These are phyloP conservation scores for Citrus unshiu DNA, from an alignment of 345 rosid species.

Conservation along the genomic window DNA sequence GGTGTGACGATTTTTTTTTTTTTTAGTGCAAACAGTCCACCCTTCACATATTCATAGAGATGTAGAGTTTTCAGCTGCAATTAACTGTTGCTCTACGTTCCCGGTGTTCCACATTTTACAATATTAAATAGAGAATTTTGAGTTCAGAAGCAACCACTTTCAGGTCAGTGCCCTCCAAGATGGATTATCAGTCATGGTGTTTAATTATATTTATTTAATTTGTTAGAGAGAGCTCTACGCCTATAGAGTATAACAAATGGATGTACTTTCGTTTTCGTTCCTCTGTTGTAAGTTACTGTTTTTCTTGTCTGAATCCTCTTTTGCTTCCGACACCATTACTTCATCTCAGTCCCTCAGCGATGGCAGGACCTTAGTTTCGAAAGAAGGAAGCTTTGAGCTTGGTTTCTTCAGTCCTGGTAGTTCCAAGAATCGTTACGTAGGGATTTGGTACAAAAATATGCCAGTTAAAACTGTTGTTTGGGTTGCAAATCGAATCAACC, in stretches of 20 bases:
- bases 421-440: conserved; percentile 42
- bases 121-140: too few relatives aligned
- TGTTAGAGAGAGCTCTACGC: background rate
- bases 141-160: background rate
- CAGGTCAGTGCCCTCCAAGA: background rate
- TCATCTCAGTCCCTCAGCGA: background rate
- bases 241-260: background rate
- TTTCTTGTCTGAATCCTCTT: background rate
- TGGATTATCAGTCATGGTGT: background rate
- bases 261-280: background rate
- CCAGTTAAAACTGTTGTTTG: conserved; percentile 24
- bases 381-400: conserved; percentile 1
- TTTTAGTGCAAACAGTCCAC: too few relatives aligned
- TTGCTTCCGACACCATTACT: conserved; percentile 4
- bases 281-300: background rate
- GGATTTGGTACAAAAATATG: conserved; percentile 53
- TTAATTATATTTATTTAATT: background rate
- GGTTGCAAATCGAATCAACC: conserved; percentile 47
- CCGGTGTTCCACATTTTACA: too few relatives aligned
- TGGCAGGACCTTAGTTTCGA: conserved; percentile 5
- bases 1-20: too few relatives aligned
- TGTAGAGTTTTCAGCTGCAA: accelerated
- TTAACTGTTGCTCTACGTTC: too few relatives aligned
- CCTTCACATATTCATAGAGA: too few relatives aligned
- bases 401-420: conserved; percentile 43